These are phyloP conservation scores for Nigrospora osmanthi DNA, from an alignment of 2,329 filamentous ascomycete genomes.

Conservation along the genomic window DNA sequence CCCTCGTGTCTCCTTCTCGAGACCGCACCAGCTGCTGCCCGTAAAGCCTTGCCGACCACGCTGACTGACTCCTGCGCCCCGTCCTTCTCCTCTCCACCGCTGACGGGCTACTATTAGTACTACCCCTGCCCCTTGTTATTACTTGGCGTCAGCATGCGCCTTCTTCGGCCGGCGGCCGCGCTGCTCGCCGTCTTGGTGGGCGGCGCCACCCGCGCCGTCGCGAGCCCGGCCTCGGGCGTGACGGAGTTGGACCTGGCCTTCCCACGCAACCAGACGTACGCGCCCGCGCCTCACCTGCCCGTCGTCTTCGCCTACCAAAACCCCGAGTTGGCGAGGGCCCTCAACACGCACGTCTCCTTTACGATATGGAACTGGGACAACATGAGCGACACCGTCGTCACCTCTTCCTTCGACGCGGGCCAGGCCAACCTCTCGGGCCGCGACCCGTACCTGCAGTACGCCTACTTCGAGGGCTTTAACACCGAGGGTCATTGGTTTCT, in stretches of 20 bases:
- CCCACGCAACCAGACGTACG: constrained; percentile 17
- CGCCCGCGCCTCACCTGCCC: constrained; percentile 11
- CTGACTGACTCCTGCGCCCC: not conserved
- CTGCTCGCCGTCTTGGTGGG: not conserved
- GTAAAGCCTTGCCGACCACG: not conserved
- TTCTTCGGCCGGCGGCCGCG: not conserved
- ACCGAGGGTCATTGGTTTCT: not conserved
- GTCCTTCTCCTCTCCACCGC: not conserved
- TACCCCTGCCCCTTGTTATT: not conserved
- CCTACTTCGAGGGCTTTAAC: not conserved
- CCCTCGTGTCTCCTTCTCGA: not conserved
- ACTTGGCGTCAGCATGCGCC: constrained; percentile 1
- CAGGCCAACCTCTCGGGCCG: not conserved
- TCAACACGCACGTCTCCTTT: constrained; percentile 1
- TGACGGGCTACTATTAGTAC: not conserved
- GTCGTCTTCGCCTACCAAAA: constrained; percentile 17
- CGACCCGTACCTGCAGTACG: not conserved
- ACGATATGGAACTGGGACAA: constrained; percentile 1
- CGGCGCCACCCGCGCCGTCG: not conserved
- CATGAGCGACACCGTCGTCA: not conserved
- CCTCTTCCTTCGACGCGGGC: not conserved
- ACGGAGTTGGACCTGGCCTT: constrained; percentile 16
- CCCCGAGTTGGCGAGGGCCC: constrained; percentile 3
- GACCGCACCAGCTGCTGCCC: not conserved
- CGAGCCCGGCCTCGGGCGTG: constrained; percentile 1